Conservation (phyloP, 2,329 filamentous ascomycete species). For the Plenodomus biglobosus region DNA sequence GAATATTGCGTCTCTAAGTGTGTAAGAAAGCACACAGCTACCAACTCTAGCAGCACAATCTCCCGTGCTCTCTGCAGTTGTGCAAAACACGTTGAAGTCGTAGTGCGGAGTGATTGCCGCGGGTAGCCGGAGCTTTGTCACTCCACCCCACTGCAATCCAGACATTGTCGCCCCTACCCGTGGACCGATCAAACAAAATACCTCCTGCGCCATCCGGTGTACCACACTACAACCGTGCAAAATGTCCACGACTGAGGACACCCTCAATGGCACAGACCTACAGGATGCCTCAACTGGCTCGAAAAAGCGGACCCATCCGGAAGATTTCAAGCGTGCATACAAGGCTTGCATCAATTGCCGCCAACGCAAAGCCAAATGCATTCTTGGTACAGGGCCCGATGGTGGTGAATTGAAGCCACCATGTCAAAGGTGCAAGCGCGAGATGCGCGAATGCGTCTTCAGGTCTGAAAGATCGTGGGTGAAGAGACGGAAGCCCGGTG, state of each 20-base stretch:
- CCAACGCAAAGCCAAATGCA: conserved; percentile 56
- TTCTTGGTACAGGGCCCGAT: conserved; percentile 48
- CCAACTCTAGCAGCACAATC: neutral
- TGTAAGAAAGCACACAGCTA: neutral
- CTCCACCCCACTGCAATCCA: conserved; percentile 35
- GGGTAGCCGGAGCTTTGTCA: conserved; percentile 22
- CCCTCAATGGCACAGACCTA: conserved; percentile 14
- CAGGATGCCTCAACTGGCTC: conserved; percentile 21
- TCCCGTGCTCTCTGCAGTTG: neutral
- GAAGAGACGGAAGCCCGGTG: conserved; percentile 41
- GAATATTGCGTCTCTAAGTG: neutral
- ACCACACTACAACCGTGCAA: conserved; percentile 20
- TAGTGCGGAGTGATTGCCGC: conserved; percentile 2
- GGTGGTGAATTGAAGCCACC: conserved; percentile 47
- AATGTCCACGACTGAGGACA: conserved; percentile 20
- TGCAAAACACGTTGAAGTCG: neutral
- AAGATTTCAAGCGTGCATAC: conserved; percentile 57
- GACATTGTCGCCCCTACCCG: conserved; percentile 25
- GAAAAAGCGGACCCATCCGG: conserved; percentile 41
- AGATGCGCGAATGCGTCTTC: conserved; percentile 55
- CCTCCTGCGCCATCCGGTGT: conserved; percentile 34
- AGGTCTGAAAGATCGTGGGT: conserved; percentile 44
- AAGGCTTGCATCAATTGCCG: conserved; percentile 58
- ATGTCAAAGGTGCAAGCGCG: conserved; percentile 54
- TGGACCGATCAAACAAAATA: conserved; percentile 15